Base-by-base conservation (phyloP, 2,329 filamentous ascomycete genomes). In the Neoscytalidium dimidiatum region DNA sequence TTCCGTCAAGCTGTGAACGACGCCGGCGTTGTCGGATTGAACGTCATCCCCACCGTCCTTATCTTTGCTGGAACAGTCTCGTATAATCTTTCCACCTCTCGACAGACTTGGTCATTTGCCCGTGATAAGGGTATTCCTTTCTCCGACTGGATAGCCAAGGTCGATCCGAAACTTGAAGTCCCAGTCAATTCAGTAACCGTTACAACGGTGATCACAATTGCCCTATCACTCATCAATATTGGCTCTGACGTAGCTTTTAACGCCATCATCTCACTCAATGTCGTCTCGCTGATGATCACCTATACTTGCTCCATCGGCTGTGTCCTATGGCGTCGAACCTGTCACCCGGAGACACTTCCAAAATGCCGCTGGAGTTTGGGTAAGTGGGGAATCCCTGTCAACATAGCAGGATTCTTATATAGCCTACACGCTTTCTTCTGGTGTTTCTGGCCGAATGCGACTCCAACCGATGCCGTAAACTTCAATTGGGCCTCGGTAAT, bases 201-300 rank as follows among this genome's bases (percentile, higher is more conserved):
- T 11, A 64, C 51, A 1, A 69, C 68, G 67, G 68, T 71, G 49
- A 69, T 66, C 2, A 74, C 69, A 2, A 66, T 70, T 9, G 70
- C 80, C 6, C 73, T 83, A 33, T 78, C 77, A 1, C 69, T 82
- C 35, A 81, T 83, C 73, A 82, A 82, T 67, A 77, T 83, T 63
- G 81, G 79, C 38, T 80, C 77, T 2, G 67, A 72, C 26, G 73
- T 75, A 2, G 81, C 80, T 7, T 75, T 83, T 53, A 77, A 78
- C 66, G 79, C 79, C 60, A 52, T 67, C 49, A 57, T 66, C 51
- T 67, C 66, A 2, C 51, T 67, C 26, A 49, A 46, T 35, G 38
- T 62, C 21, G 48, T 53, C 28, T 62, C 57, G 4, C 60, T 67
- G 7, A 66, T 67, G 44, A 53, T 64, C 17, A 66, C 66, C 4